Percentiles rank a stretch among this genome's conserved stretches.
These are phyloP conservation scores for Dentipellis fragilis DNA, from an alignment of 768 basidiomycete species.

Conservation along the genomic window DNA sequence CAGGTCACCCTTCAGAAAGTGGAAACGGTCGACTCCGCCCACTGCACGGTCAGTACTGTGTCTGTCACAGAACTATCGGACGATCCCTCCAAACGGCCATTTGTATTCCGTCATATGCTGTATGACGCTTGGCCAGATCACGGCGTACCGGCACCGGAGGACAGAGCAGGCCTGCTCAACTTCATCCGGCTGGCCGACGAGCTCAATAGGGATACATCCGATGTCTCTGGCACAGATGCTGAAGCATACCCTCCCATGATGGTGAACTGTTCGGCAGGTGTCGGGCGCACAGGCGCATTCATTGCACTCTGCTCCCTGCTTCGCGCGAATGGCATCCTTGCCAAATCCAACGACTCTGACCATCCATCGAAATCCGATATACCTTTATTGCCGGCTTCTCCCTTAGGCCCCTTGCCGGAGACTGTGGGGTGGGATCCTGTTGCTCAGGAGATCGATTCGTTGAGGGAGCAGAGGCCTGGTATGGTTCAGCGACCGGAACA, in stretches of 20 bases:
- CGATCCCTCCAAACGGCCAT: constrained; percentile 20
- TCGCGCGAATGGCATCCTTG: constrained; percentile 42
- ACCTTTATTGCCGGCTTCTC: constrained; percentile 32
- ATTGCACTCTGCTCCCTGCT: constrained; percentile 73
- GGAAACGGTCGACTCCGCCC: constrained; percentile 40
- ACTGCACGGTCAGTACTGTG: constrained; percentile 52
- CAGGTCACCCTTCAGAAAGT: constrained; percentile 47
- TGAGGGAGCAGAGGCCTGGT: constrained; percentile 71
- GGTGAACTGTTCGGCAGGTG: constrained; percentile 79
- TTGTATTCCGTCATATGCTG: constrained; percentile 61
- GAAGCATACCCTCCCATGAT: constrained; percentile 70
- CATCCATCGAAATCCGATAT: constrained; percentile 18
- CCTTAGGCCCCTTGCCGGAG: constrained; percentile 47
- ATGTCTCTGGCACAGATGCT: constrained; percentile 12
- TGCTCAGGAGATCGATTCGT: constrained; percentile 60
- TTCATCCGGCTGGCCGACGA: constrained; percentile 59
- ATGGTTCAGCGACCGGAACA: constrained; percentile 78
- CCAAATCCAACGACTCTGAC: constrained; percentile 15
- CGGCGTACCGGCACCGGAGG: constrained; percentile 58
- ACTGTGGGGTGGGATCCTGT: constrained; percentile 45
- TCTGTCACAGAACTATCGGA: constrained; percentile 33
- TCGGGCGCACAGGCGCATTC: constrained; percentile 82
- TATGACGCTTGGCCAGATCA: constrained; percentile 81
- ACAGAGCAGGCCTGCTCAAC: constrained; percentile 46
- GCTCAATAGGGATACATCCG: constrained; percentile 35